Base-by-base conservation (phyloP, 495 filamentous ascomycete species). In the Aspergillus egyptiacus region DNA sequence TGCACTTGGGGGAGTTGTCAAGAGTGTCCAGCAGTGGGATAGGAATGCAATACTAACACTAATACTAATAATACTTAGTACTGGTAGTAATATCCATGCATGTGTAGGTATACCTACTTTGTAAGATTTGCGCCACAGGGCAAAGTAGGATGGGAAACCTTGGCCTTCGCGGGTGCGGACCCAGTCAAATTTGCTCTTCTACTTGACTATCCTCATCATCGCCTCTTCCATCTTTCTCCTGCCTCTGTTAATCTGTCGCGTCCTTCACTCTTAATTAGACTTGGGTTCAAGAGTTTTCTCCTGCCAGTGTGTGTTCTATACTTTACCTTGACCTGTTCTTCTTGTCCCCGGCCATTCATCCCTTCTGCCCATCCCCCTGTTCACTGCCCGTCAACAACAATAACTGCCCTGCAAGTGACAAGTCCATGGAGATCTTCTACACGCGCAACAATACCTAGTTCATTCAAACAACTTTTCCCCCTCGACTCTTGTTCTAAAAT, bases 401-500 rank as follows among this genome's bases (percentile, higher is more conserved):
- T 15, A n/a, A 44, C 11, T 25, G 20, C 9, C 28, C 17, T 36
- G 46, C 17, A 27, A 41, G 45, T 31, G n/a, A 31, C 11, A n/a
- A n/a, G n/a, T 42, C 38, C 25, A 50, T 50, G 47, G 47, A 40
- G 47, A 50, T 50, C 47, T 9, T 30, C 38, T 42, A 50, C 47
- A 38, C 47, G 47, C 38, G 28, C 38, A 22, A 27, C 38, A 32
- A 42, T 35, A 35, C 34, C 13, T 41, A 25, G 36, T 23, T 46
- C 1, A 24, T 6, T 28, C 36, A n/a, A 31, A 39, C 25, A 11
- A 24, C 45, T 9, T 28, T 35, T 24, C 25, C 13, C 10, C 2
- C 31, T 25, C 18, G n/a, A n/a, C n/a, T n/a, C n/a, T n/a, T n/a
- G n/a, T n/a, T n/a, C n/a, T n/a, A n/a, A n/a, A n/a, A n/a, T n/a